phyloP scores from a whole-genome alignment of 306 rosid genomes.

The Gynostemma pentaphyllum region DNA sequence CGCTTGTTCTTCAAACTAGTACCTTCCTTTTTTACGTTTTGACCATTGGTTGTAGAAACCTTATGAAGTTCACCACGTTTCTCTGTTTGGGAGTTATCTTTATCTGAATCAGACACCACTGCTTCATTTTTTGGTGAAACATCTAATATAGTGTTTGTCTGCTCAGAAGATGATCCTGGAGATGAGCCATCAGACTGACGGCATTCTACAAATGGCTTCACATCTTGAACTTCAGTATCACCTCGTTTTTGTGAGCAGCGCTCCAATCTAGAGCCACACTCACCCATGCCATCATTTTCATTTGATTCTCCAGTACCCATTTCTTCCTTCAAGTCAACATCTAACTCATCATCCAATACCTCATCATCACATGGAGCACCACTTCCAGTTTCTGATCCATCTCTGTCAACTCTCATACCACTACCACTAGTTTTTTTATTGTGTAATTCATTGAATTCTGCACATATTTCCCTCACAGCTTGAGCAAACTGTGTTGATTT shows the following conservation, averaged over 20 bases:
- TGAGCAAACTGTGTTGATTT: constrained; percentile 68
- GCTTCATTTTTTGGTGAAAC: constrained; percentile 25
- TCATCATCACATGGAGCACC: constrained; percentile 53
- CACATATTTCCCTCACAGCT: constrained; percentile 86
- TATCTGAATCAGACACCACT: constrained; percentile 22
- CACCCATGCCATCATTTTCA: constrained; percentile 23
- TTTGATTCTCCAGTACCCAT: constrained; percentile 24
- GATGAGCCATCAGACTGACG: constrained; percentile 35
- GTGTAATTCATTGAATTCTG: constrained; percentile 68
- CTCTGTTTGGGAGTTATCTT: constrained; percentile 24
- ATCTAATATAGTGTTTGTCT: constrained; percentile 23
- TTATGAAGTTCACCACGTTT: constrained; percentile 29
- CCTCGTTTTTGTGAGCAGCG: constrained; percentile 39
- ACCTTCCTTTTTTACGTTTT: constrained; percentile 38
- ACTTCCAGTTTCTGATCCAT: constrained; percentile 47
- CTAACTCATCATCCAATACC: constrained; percentile 22
- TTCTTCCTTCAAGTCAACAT: constrained; percentile 38
- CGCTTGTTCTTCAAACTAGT: constrained; percentile 34
- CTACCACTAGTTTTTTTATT: constrained; percentile 48
- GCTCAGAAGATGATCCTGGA: constrained; percentile 34
- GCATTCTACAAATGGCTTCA: constrained; percentile 26
- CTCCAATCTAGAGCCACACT: constrained; percentile 42
- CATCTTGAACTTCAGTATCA: constrained; percentile 35
- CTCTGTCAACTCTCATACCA: constrained; percentile 47
- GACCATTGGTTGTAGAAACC: constrained; percentile 31